These are phyloP conservation scores for Metschnikowia colocasiae DNA, from an alignment of 805 yeast species.

Conservation along the genomic window DNA sequence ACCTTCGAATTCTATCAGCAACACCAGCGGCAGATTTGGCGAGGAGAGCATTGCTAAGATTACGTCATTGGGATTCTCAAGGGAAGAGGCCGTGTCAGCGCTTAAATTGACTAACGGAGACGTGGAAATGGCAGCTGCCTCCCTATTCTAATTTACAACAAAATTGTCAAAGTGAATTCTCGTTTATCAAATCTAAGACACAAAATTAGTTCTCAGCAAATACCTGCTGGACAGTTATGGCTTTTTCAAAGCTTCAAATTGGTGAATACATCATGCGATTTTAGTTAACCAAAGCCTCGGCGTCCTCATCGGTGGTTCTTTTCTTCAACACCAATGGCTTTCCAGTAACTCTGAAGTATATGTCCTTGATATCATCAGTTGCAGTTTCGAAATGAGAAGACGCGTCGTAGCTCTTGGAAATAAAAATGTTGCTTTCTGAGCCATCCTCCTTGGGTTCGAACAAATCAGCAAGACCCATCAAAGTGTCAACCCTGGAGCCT, in stretches of 20 bases:
- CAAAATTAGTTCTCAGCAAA: not conserved
- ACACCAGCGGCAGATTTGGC: not conserved
- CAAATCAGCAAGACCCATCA: conserved; percentile 91
- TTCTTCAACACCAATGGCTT: conserved; percentile 84
- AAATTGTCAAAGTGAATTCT: not conserved
- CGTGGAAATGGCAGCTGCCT: conserved; percentile 80
- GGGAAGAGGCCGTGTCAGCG: conserved; percentile 61
- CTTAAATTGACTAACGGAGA: conserved; percentile 68
- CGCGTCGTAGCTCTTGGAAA: conserved; percentile 90
- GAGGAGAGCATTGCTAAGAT: conserved; percentile 29
- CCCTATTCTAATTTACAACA: conserved; percentile 45
- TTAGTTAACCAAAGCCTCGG: conserved; percentile 7
- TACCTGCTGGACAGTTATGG: not conserved
- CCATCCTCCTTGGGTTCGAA: conserved; percentile 89
- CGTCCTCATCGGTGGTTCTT: conserved; percentile 52
- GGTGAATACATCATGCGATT: not conserved
- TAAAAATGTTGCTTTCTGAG: conserved; percentile 65
- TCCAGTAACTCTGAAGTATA: conserved; percentile 88
- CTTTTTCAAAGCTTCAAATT: not conserved
- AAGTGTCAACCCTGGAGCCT: conserved; percentile 74
- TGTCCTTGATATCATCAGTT: conserved; percentile 94
- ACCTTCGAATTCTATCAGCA: not conserved
- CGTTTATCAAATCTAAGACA: not conserved
- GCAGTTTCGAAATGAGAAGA: conserved; percentile 93
- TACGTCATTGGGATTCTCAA: conserved; percentile 66